Evolutionary conservation across 768 basidiomycete species (phyloP).

Genomic region (Mycena galericulata): DNA sequence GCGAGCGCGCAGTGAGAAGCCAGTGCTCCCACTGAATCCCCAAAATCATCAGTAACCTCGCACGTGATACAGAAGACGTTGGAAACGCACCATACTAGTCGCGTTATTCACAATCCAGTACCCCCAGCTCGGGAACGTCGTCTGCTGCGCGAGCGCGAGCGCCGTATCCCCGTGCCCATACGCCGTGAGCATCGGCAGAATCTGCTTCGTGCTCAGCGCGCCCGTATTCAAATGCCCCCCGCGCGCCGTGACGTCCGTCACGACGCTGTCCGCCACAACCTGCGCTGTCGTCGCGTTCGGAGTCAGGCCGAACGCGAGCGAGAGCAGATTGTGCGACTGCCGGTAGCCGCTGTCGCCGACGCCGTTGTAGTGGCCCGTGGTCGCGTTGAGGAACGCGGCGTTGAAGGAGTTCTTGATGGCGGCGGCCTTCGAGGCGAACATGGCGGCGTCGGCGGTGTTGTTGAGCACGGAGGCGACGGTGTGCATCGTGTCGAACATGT

Average conservation of each 20-base stretch:
- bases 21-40: conserved; percentile 47
- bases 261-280: conserved; percentile 42
- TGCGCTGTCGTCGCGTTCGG: conserved; percentile 38
- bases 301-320: conserved; percentile 40
- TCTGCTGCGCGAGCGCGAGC: conserved; percentile 42
- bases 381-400: conserved; percentile 39
- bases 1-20: conserved; percentile 44
- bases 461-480: conserved; percentile 39
- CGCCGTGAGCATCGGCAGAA: conserved; percentile 41
- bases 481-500: conserved; percentile 44
- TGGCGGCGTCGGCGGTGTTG: conserved; percentile 39
- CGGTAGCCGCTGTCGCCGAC: conserved; percentile 44
- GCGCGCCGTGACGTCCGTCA: conserved; percentile 35
- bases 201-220: conserved; percentile 42
- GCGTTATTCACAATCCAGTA: conserved; percentile 47
- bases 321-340: conserved; percentile 46
- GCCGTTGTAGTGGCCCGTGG: conserved; percentile 40
- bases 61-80: not conserved
- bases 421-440: conserved; percentile 40
- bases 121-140: conserved; percentile 47
- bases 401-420: conserved; percentile 45
- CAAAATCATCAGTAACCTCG: not conserved
- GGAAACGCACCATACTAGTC: conserved; percentile 40
- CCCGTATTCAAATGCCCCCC: too few relatives aligned
- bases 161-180: conserved; percentile 41